A percentile compares a stretch with the other conserved stretches of the same genome.
These are phyloP conservation scores for Elsinoe necatrix DNA, from an alignment of 2,329 filamentous ascomycete genomes.

Conservation along the genomic window DNA sequence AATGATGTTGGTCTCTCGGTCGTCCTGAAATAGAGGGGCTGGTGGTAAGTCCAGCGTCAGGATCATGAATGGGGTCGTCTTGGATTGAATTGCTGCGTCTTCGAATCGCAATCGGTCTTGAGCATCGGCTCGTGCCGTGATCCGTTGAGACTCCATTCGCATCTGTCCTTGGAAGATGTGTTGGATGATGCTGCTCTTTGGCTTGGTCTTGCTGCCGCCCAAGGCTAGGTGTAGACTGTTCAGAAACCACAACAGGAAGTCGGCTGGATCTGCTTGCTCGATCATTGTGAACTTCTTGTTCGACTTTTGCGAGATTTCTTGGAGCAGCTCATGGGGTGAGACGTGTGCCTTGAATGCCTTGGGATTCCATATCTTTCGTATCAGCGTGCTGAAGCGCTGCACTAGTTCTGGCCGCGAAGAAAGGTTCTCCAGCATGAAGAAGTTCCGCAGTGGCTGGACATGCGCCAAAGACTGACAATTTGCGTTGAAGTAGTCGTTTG, in stretches of 20 bases:
- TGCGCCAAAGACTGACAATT: slow-evolving; percentile 87
- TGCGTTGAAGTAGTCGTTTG: slow-evolving; percentile 97
- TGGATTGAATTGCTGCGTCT: slow-evolving; percentile 74
- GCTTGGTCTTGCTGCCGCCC: slow-evolving; percentile 80
- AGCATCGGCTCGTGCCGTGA: slow-evolving; percentile 81
- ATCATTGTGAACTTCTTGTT: slow-evolving; percentile 90
- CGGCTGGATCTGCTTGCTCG: slow-evolving; percentile 85
- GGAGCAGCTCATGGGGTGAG: slow-evolving; percentile 90
- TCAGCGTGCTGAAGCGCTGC: slow-evolving; percentile 76
- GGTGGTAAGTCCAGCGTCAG: slow-evolving; percentile 87
- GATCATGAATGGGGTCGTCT: slow-evolving; percentile 75
- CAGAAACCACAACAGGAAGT: slow-evolving; percentile 95
- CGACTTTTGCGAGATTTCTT: slow-evolving; percentile 83
- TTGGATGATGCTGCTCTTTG: slow-evolving; percentile 78
- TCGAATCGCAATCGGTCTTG: slow-evolving; percentile 87
- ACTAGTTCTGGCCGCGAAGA: slow-evolving; percentile 67
- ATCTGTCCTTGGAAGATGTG: slow-evolving; percentile 88
- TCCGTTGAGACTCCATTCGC: slow-evolving; percentile 86
- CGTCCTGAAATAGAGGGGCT: slow-evolving; percentile 91
- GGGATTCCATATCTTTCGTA: slow-evolving; percentile 97
- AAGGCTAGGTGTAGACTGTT: slow-evolving; percentile 90
- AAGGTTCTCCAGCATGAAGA: slow-evolving; percentile 79
- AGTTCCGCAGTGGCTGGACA: slow-evolving; percentile 82
- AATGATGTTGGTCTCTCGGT: slow-evolving; percentile 91
- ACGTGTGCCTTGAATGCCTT: slow-evolving; percentile 94